Base-by-base conservation (phyloP, 1,139 yeast genomes). In the Arxiozyma slooffiae region DNA sequence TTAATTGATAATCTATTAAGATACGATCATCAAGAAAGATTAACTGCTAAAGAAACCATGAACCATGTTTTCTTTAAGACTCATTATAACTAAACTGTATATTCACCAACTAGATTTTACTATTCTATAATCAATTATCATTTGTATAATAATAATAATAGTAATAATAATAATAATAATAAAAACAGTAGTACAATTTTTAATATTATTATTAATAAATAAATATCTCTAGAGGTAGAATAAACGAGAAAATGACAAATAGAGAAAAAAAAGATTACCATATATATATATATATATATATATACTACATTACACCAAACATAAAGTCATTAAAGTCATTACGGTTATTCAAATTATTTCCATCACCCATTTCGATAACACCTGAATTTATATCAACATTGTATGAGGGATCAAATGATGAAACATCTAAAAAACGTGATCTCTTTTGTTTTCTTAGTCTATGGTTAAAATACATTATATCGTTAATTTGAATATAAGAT, bases 11-110 rank as follows among this genome's bases (percentile, higher is more conserved):
- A 82, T 57, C 71, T 94, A 60, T 74, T 94, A 60, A 79, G 88
- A 55, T 94, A 89, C 64, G 98, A 94, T 66, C 99, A 94, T 67
- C 96, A 89, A 66, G 90, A 85, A 66, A 80, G 99, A 62, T 76
- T 90, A 52, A 92, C 98, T 14, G 97, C 98, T 3, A 78, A 78
- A 66, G 97, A 94, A 69, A 97, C 98, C 23, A 84, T 94, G 95
- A 81, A 72, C 18, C 97, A 94, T 70, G 74, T 77, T 21, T 84
- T 71, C 59, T 70, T 71, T 59, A 59, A 62, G 45, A 58, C 61
- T 18, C 57, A 59, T 45, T 58, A 42, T 47, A 51, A 51, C 20
- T 50, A 34, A 45, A 2, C 6, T 30, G 3, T 30, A 30, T 30
- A 11, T 7, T 30, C 36, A 30, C 36, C 36, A 30, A 30, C 11